Evolutionary conservation across 345 rosid genomes (phyloP), one percentile per base, ranked within the genome.

Genomic region (Salix purpurea): DNA sequence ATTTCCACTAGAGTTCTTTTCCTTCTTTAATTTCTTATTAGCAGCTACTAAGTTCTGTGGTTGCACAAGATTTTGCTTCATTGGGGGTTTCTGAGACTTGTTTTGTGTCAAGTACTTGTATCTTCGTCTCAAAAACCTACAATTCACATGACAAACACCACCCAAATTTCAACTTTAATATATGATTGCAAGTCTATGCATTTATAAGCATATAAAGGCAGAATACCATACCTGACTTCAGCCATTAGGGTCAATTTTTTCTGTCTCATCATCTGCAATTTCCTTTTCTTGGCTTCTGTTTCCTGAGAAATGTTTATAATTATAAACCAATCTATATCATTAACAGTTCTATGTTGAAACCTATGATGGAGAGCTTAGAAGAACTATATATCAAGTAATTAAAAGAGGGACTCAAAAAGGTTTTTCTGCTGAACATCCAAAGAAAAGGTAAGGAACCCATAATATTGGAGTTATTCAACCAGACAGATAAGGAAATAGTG

Each of bases 41-140:
- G 65, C 78, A 2, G 62, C 69, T 40, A 65, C 77, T 26, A 72
- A 14, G 69, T 72, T 82, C 81, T 62, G 84, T 30, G 64, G 73
- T 62, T 74, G 84, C 14, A 68, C 72, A 4, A 50, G 52, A 12
- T 67, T 75, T 61, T 18, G 76, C 61, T 71, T 48, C 2, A 46
- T 32, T 4, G 42, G 76, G 30, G 74, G 37, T 30, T 61, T 86
- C 32, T 74, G 77, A 71, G 83, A 68, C 79, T 87, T 88, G 77
- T 85, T 86, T 76, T 84, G 86, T 58, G 73, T 85, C 84, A 96
- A 81, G 76, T 82, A 85, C 60, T 87, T 72, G 83, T 83, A 87
- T 75, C 97, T 83, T 72, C 82, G 82, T 72, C 84, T 90, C 84
- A 93, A 78, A 86, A 96, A 96, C 74, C 99, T 96, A 77, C 62